These are phyloP conservation scores for Plenodomus biglobosus DNA, from an alignment of 2,329 filamentous ascomycete genomes.

Conservation along the genomic window DNA sequence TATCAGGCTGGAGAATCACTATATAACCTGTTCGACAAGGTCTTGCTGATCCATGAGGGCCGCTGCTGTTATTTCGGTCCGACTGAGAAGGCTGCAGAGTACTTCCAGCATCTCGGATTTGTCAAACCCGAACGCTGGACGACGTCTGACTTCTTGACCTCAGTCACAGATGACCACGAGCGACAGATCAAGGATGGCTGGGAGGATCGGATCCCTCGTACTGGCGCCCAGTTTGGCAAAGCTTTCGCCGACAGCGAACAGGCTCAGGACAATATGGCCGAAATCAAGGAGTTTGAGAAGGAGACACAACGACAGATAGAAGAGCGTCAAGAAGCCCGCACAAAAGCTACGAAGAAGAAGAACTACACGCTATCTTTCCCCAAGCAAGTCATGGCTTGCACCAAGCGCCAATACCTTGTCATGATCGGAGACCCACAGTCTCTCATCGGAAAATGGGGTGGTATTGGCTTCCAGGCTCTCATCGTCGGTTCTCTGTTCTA, in stretches of 20 bases:
- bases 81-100: constrained; percentile 61
- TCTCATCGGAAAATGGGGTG: constrained; percentile 49
- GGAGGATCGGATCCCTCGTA: constrained; percentile 59
- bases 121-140: constrained; percentile 67
- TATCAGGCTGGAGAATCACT: constrained; percentile 63
- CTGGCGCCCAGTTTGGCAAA: constrained; percentile 57
- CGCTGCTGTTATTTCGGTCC: constrained; percentile 62
- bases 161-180: constrained; percentile 65
- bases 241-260: constrained; percentile 43
- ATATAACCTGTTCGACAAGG: constrained; percentile 45
- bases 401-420: constrained; percentile 50
- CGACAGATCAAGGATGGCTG: constrained; percentile 59
- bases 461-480: constrained; percentile 46
- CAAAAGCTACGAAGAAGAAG: constrained; percentile 46
- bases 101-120: constrained; percentile 69
- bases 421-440: constrained; percentile 58
- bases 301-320: constrained; percentile 36
- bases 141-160: constrained; percentile 71
- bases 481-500: constrained; percentile 54
- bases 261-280: constrained; percentile 41
- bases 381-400: constrained; percentile 45
- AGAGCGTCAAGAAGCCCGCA: constrained; percentile 34
- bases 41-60: constrained; percentile 46
- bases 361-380: constrained; percentile 46
- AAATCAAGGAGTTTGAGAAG: constrained; percentile 45